Evolutionary conservation across 306 rosid genomes (phyloP).

Genomic region (Dicorynia guianensis): DNA sequence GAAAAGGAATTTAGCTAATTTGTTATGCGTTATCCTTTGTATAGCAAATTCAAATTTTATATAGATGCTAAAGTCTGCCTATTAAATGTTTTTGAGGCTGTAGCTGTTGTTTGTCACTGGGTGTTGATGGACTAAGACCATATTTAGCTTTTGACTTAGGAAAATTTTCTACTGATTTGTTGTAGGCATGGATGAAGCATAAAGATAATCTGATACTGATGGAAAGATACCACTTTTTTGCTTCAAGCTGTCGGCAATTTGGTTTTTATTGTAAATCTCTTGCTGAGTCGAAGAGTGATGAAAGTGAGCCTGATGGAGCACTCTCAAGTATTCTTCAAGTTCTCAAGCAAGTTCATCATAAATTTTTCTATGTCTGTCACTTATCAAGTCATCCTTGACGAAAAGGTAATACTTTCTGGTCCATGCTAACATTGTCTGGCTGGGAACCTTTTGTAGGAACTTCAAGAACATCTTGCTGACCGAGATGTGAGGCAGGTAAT

Average conservation of each 20-base stretch:
- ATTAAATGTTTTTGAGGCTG: conserved; percentile 30
- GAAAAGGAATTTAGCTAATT: background rate
- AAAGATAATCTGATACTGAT: conserved; percentile 78
- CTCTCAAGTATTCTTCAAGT: conserved; percentile 72
- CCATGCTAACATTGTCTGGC: conserved; percentile 44
- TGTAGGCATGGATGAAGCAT: conserved; percentile 91
- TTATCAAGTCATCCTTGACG: conserved; percentile 12
- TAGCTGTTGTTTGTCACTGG: conserved; percentile 16
- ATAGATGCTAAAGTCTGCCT: conserved; percentile 6
- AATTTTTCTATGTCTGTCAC: conserved; percentile 75
- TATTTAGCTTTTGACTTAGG: conserved; percentile 16
- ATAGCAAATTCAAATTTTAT: background rate
- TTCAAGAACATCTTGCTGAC: conserved; percentile 49
- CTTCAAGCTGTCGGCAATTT: conserved; percentile 86
- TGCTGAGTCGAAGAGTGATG: conserved; percentile 76
- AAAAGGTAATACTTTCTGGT: conserved; percentile 14
- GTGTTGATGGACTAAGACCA: conserved; percentile 18
- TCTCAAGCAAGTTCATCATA: conserved; percentile 71
- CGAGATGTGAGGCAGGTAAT: conserved; percentile 91
- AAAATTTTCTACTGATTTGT: conserved; percentile 28
- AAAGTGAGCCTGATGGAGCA: conserved; percentile 82
- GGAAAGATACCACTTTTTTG: conserved; percentile 93
- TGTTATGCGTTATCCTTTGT: conserved; percentile 6
- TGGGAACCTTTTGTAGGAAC: conserved; percentile 63
- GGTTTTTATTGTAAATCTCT: conserved; percentile 80